These are phyloP conservation scores for Fusarium sp. DNA, from an alignment of 2,329 filamentous ascomycete genomes.

Conservation along the genomic window DNA sequence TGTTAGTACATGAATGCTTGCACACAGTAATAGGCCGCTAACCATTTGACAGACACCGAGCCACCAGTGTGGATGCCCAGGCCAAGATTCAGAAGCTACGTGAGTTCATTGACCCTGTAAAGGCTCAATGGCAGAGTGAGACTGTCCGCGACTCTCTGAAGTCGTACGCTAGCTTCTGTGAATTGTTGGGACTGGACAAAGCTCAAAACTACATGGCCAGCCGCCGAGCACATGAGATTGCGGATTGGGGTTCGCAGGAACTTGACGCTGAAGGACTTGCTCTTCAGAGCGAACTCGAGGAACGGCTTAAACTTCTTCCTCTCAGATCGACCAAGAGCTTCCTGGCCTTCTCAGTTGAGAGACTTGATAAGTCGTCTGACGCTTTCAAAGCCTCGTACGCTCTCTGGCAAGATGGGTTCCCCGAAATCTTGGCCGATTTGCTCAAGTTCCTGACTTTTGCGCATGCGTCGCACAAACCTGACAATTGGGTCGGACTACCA, in stretches of 20 bases:
- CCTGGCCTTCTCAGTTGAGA: constrained; percentile 92
- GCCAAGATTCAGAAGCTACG: constrained; percentile 78
- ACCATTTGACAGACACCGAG: constrained; percentile 74
- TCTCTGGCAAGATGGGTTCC: constrained; percentile 88
- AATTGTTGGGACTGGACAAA: constrained; percentile 81
- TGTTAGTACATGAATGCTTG: constrained; percentile 62
- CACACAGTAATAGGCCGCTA: constrained; percentile 11
- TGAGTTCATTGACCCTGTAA: constrained; percentile 85
- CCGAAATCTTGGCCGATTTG: constrained; percentile 84
- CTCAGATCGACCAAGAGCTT: constrained; percentile 91
- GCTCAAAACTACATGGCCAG: constrained; percentile 83
- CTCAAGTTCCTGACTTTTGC: constrained; percentile 89
- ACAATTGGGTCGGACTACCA: constrained; percentile 84
- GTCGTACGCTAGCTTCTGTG: constrained; percentile 83
- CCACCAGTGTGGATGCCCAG: constrained; percentile 77
- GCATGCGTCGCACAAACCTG: constrained; percentile 89
- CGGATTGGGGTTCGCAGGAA: constrained; percentile 84
- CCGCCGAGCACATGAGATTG: constrained; percentile 78
- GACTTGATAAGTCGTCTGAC: constrained; percentile 78
- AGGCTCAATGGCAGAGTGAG: constrained; percentile 81
- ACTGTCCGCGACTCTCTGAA: constrained; percentile 76
- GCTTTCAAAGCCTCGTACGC: constrained; percentile 80
- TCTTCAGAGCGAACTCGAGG: constrained; percentile 82
- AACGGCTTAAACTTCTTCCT: constrained; percentile 81
- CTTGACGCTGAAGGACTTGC: constrained; percentile 84